Conservation (phyloP, 805 yeast genomes). For the Candida schatavii region DNA sequence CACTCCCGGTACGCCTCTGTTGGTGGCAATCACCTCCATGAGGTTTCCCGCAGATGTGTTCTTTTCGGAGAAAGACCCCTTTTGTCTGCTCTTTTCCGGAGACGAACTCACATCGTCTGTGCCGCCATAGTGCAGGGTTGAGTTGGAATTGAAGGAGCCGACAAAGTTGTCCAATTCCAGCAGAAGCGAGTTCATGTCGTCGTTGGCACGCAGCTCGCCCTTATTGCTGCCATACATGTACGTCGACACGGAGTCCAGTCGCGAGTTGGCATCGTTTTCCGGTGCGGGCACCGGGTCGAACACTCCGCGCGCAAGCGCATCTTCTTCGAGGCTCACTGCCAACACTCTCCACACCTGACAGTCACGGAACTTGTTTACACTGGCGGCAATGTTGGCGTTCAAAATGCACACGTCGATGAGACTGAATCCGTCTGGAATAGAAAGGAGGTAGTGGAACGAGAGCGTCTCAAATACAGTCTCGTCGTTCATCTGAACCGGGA, state of each 20-base stretch:
- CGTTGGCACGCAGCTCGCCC: neutral
- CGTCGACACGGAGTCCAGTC: constrained; percentile 14
- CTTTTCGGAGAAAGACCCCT: constrained; percentile 12
- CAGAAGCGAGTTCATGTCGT: constrained; percentile 24
- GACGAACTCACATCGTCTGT: neutral
- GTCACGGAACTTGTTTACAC: constrained; percentile 50
- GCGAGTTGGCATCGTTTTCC: constrained; percentile 15
- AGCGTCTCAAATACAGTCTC: constrained; percentile 45
- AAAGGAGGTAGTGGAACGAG: constrained; percentile 46
- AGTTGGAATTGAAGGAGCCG: constrained; percentile 41
- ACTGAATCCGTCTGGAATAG: constrained; percentile 47
- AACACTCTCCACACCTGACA: constrained; percentile 64
- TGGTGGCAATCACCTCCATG: constrained; percentile 20
- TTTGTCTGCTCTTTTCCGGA: neutral
- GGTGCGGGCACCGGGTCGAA: neutral
- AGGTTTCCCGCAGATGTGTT: constrained; percentile 16
- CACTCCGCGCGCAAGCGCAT: constrained; percentile 5
- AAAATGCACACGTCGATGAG: constrained; percentile 53
- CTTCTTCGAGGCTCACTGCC: constrained; percentile 44
- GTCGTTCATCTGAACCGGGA: constrained; percentile 45
- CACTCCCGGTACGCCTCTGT: constrained; percentile 16
- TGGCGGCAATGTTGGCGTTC: constrained; percentile 56
- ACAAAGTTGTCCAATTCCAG: constrained; percentile 39
- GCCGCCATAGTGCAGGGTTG: constrained; percentile 38
- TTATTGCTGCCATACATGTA: constrained; percentile 20